Evolutionary conservation across 495 filamentous ascomycete genomes (phyloP).

Genomic region (Hypoxylon lienhwacheense): DNA sequence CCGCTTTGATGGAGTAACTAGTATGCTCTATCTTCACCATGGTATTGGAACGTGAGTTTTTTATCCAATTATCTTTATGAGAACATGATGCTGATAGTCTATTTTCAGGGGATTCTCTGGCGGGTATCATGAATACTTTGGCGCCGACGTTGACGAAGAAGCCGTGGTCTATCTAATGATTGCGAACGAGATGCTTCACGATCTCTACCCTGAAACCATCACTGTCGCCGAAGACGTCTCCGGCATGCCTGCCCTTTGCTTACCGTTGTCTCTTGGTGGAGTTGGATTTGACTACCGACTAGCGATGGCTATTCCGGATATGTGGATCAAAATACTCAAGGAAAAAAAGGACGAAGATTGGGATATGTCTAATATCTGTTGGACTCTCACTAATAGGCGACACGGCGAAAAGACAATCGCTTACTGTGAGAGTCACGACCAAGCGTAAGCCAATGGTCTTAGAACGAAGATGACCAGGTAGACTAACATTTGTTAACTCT

Average conservation of each 20-base stretch:
- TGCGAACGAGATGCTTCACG: conserved; percentile 94
- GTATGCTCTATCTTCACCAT: conserved; percentile 95
- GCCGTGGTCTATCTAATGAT: conserved; percentile 95
- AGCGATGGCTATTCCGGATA: conserved; percentile 96
- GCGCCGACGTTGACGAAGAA: conserved; percentile 87
- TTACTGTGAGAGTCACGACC: conserved; percentile 95
- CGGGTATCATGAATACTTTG: conserved; percentile 98
- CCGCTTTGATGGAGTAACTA: conserved; percentile 96
- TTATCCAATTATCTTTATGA: neutral
- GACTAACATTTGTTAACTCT: conserved; percentile 39
- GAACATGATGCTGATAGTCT: conserved; percentile 4
- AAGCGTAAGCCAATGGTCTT: conserved; percentile 71
- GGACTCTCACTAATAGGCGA: conserved; percentile 86
- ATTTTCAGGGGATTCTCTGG: conserved; percentile 83
- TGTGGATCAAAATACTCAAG: conserved; percentile 99
- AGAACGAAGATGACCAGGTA: neutral
- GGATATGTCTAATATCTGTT: conserved; percentile 84
- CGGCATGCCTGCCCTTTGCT: conserved; percentile 93
- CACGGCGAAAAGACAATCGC: conserved; percentile 99
- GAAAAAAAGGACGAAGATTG: conserved; percentile 90
- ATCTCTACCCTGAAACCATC: conserved; percentile 79
- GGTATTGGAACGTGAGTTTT: conserved; percentile 92
- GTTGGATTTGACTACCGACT: conserved; percentile 97
- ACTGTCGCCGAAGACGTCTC: conserved; percentile 97
- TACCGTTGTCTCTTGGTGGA: conserved; percentile 81